Base-by-base conservation (phyloP, 83 land plant genomes). In the Thuja plicata region DNA sequence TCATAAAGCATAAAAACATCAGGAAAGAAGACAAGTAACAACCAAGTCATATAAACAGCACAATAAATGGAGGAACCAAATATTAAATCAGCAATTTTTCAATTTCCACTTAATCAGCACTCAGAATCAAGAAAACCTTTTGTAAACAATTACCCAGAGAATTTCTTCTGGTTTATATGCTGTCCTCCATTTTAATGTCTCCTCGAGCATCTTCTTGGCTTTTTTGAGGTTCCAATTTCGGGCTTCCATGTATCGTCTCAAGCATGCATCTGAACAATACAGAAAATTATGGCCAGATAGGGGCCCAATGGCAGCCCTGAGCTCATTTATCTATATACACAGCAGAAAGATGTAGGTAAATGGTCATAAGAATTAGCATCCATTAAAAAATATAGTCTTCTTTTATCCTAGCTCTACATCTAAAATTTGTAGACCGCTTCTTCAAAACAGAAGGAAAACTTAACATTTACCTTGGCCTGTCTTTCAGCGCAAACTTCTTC, bases 161-260 rank as follows among this genome's bases (percentile, higher is more conserved):
- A 97, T 95, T 85, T 95, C 97, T 89, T 95, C 97, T 43, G 98
- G 98, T 88, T 93, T 97, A 88, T 91, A 97, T 12, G 89, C 86
- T 84, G 93, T 87, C 87, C 97, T 92, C 98, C 98, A 97, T 84
- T 92, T 97, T 12, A 97, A 48, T 2, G 97, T 92, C 40, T 97
- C 97, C 40, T 94, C 94, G 89, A 97, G 79, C 95, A 95, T 93
- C 80, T 94, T 92, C 92, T 93, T 94, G 43, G 98, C 80, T 73
- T 94, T 95, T 55, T 91, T 93, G 9, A 93, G 80, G 71, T 93
- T 94, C 98, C 98, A 95, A 86, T 93, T 93, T 76, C 96, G 89
- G 80, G 98, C 98, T 82, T 90, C 94, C 70, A 97, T 66, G 79
- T 95, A 97, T 87, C 97, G 92, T 86, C 89, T 89, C 74, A 97